Percentiles rank a stretch among this genome's conserved stretches.
phyloP scores from a whole-genome alignment of 75 land plant genomes.

The Selaginella moellendorffii region DNA sequence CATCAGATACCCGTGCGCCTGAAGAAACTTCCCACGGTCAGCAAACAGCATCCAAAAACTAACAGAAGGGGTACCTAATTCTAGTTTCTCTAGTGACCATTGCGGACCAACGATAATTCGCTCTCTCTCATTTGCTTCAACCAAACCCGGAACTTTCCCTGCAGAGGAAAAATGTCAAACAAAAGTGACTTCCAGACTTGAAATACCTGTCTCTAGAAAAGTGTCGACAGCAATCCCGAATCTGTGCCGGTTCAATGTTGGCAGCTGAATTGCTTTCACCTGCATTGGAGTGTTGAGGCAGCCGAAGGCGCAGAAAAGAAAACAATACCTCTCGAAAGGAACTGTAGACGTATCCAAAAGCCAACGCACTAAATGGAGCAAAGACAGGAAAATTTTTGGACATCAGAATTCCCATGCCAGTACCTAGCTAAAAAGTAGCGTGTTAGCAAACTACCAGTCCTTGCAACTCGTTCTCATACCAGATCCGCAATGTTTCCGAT shows the following conservation, averaged over 20 bases:
- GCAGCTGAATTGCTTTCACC: slow-evolving; percentile 83
- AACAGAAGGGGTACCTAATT: no score
- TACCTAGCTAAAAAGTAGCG: slow-evolving; percentile 48
- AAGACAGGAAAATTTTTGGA: slow-evolving; percentile 74
- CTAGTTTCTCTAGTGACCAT: slow-evolving; percentile 50
- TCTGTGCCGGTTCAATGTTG: slow-evolving; percentile 72
- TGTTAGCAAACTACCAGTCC: no score
- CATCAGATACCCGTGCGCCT: slow-evolving; percentile 85
- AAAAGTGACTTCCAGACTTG: neutral
- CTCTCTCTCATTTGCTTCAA: slow-evolving; percentile 67
- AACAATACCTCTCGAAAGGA: slow-evolving; percentile 77
- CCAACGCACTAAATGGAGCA: slow-evolving; percentile 67
- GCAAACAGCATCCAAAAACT: neutral
- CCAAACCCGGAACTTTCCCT: slow-evolving; percentile 81
- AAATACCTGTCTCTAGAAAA: slow-evolving; percentile 79
- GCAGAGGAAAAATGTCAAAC: neutral
- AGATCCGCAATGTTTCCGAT: slow-evolving; percentile 94
- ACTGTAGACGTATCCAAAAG: slow-evolving; percentile 81
- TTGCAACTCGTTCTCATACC: slow-evolving; percentile 46
- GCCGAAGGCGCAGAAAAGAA: neutral
- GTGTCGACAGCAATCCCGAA: slow-evolving; percentile 72
- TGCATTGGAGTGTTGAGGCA: slow-evolving; percentile 10
- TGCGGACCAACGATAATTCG: slow-evolving; percentile 48
- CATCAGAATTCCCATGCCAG: slow-evolving; percentile 75
- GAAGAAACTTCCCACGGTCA: neutral